Conservation (phyloP, 2,329 filamentous ascomycete species). For the Curvularia verruculosa region DNA sequence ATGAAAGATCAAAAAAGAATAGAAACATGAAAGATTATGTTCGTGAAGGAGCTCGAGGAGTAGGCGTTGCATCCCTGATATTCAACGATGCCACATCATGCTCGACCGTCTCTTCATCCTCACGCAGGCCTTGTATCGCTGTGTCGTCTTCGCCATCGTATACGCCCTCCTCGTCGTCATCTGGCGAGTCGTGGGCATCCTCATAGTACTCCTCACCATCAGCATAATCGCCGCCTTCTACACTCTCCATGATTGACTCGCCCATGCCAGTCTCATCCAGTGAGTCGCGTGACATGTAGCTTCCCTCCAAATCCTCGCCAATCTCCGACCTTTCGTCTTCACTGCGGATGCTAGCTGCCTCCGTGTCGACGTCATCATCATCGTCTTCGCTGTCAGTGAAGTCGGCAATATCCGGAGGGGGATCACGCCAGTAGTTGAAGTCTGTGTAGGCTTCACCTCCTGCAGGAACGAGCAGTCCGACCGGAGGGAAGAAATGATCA, state of each 20-base stretch:
- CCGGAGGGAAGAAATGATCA: conserved; percentile 96
- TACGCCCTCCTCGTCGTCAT: conserved; percentile 14
- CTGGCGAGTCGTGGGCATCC: conserved; percentile 24
- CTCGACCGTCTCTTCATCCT: conserved; percentile 5
- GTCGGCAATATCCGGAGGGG: conserved; percentile 81
- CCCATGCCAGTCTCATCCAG: conserved; percentile 54
- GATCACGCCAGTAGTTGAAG: conserved; percentile 94
- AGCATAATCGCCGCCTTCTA: conserved; percentile 50
- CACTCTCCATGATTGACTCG: conserved; percentile 58
- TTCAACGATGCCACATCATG: conserved; percentile 19
- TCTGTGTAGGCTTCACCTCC: conserved; percentile 96
- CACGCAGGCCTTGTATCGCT: conserved; percentile 16
- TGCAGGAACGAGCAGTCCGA: conserved; percentile 82
- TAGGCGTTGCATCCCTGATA: conserved; percentile 28
- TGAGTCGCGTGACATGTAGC: conserved; percentile 62
- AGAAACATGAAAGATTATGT: conserved; percentile 8
- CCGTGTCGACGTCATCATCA: conserved; percentile 49
- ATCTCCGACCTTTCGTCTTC: conserved; percentile 59
- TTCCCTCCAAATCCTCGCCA: conserved; percentile 59
- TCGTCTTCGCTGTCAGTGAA: conserved; percentile 80
- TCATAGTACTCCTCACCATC: conserved; percentile 30
- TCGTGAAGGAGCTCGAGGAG: conserved; percentile 25
- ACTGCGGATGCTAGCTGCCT: conserved; percentile 50
- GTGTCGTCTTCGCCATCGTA: conserved; percentile 31
- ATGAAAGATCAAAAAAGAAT: neutral